Evolutionary conservation across 1,284 basidiomycete species (phyloP).

Genomic region (Cryptococcus sp.): DNA sequence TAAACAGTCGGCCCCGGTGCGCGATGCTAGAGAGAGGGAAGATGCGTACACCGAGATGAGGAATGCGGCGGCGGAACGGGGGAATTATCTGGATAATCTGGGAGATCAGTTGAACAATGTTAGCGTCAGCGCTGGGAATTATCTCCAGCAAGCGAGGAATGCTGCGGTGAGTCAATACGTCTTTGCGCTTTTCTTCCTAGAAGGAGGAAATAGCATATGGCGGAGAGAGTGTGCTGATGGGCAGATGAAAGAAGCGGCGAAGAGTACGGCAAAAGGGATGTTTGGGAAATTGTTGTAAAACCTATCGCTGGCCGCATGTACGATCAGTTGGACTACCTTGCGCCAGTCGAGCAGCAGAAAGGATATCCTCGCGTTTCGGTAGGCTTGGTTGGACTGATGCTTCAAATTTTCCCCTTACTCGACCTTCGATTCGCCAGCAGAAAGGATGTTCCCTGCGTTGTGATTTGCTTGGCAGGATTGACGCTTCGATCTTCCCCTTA

Average conservation of each 20-base stretch:
- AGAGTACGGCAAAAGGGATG: constrained; percentile 34
- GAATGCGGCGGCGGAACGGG: constrained; percentile 30
- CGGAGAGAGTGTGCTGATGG: neutral
- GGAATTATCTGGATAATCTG: constrained; percentile 30
- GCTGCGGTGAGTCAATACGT: constrained; percentile 27
- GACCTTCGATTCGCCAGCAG: no score
- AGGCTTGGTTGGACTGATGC: no score
- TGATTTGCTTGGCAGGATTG: no score
- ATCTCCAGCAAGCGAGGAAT: constrained; percentile 36
- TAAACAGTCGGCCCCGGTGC: constrained; percentile 18
- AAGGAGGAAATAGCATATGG: no score
- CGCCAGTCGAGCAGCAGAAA: no score
- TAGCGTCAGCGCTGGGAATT: constrained; percentile 30
- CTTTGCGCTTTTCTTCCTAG: neutral
- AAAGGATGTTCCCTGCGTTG: no score
- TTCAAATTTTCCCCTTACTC: no score
- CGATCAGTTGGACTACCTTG: no score
- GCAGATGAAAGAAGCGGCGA: constrained; percentile 42
- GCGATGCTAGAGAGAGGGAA: constrained; percentile 32
- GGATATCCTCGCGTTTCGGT: no score
- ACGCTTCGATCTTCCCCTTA: no score
- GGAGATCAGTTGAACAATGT: constrained; percentile 36
- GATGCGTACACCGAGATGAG: constrained; percentile 45
- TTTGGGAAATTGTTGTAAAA: constrained; percentile 33
- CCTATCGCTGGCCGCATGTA: no score